Evolutionary conservation across 1,284 basidiomycete species (phyloP), one percentile per base, ranked within the genome.

Genomic region (Rhodotorula sp.): DNA sequence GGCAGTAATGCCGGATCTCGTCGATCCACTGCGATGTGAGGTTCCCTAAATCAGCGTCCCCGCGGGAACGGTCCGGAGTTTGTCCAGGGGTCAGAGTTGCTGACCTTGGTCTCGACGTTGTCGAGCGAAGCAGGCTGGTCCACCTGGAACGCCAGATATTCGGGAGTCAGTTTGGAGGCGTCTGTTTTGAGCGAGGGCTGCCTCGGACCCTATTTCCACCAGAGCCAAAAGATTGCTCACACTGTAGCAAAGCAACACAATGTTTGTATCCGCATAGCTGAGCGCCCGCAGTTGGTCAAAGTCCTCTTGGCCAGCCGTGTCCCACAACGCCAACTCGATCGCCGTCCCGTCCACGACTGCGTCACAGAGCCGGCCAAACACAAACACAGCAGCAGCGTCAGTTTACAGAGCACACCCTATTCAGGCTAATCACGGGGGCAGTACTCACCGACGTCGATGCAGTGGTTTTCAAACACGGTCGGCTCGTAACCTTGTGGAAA

Each of bases 281-380:
- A 98, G 82, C 24, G 92, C 93, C 60, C 95, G 86, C 66, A 98
- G 82, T 61, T 93, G 85, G 80, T 96, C 95, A 80, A 97, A 97
- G 77, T 97, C 95, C 83, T 98, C 95, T 81, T 96, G 93, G 91
- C 93, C 93, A 51, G 95, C 95, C 54, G 95, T 97, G 80, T 98
- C 95, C 95, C 95, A 98, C 69, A 98, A 80, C 78, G 91, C 92
- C 60, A 98, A 83, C 79, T 98, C 95, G 18, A 97, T 88, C 29
- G 86, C 80, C 75, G 91, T 88, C 46, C 91, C 91, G 69, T 94
- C 91, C 33, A 96, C 86, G 72, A 85, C 85, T 59, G 93, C 37
- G 37, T 42, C 33, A 4, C 81, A 74, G 78, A 51, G 4, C 46
- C 29, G 53, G 18, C 4, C 24, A 12, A 14, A 10, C 15, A 6